Evolutionary conservation across 495 filamentous ascomycete genomes (phyloP).

Genomic region (Penicillium chermesinum): DNA sequence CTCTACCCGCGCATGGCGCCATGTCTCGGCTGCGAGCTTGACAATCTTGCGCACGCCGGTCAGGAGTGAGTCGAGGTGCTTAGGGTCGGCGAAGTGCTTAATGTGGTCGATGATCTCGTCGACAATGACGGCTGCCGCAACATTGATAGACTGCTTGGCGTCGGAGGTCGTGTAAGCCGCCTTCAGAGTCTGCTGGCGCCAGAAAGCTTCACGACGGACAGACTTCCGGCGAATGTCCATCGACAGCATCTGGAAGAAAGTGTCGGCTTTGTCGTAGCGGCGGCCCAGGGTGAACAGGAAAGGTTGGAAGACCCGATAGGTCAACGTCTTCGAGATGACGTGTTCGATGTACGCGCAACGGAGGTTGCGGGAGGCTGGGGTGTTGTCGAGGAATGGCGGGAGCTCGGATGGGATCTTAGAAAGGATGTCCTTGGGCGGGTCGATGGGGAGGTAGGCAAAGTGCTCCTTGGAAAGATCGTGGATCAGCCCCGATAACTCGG

Average conservation of each 20-base stretch:
- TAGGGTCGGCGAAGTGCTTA: slow-evolving; percentile 53
- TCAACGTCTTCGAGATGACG: slow-evolving; percentile 54
- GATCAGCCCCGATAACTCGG: slow-evolving; percentile 53
- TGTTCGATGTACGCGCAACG: slow-evolving; percentile 59
- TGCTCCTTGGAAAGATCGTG: slow-evolving; percentile 52
- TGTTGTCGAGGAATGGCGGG: slow-evolving; percentile 53
- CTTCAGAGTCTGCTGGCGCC: slow-evolving; percentile 60
- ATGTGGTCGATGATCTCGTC: slow-evolving; percentile 58
- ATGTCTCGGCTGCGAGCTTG: slow-evolving; percentile 60
- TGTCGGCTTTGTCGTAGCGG: slow-evolving; percentile 57
- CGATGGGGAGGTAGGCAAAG: slow-evolving; percentile 53
- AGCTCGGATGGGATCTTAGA: slow-evolving; percentile 51
- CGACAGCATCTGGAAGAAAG: slow-evolving; percentile 56
- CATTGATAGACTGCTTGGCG: slow-evolving; percentile 57
- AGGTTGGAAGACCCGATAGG: slow-evolving; percentile 58
- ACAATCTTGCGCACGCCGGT: slow-evolving; percentile 53
- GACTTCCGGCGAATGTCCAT: slow-evolving; percentile 59
- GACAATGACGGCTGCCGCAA: slow-evolving; percentile 55
- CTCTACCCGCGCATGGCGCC: slow-evolving; percentile 59
- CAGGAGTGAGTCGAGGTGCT: slow-evolving; percentile 48
- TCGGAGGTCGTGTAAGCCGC: slow-evolving; percentile 59
- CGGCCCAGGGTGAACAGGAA: slow-evolving; percentile 61
- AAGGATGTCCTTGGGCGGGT: slow-evolving; percentile 48
- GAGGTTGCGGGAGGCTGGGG: slow-evolving; percentile 47
- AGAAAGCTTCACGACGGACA: slow-evolving; percentile 57